Conservation (phyloP, 352 stramenopile species). For the Phytophthora pini region DNA sequence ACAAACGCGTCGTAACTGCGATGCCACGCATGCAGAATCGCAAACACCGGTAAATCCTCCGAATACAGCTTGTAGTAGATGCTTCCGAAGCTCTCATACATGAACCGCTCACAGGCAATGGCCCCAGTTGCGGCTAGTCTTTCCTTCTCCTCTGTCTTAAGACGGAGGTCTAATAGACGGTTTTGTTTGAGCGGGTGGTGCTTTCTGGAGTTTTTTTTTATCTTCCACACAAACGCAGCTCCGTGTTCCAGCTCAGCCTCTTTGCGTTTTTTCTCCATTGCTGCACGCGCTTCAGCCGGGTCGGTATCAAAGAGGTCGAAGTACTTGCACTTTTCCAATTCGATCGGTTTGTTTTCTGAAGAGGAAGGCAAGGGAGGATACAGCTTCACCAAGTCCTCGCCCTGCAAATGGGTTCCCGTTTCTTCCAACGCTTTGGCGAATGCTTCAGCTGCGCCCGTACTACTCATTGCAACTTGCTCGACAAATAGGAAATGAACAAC, state of each 20-base stretch:
- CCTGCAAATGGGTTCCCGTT: not conserved
- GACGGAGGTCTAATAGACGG: conserved; percentile 27
- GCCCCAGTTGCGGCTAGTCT: conserved; percentile 15
- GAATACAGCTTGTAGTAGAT: conserved; percentile 39
- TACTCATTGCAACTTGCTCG: not conserved
- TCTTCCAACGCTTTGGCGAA: not conserved
- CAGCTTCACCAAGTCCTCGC: not conserved
- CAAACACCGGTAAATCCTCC: conserved; percentile 41
- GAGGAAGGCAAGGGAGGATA: not conserved
- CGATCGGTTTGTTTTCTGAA: not conserved
- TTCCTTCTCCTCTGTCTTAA: conserved; percentile 25
- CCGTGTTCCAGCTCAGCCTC: conserved; percentile 7
- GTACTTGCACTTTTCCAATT: conserved; percentile 18
- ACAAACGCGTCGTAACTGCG: conserved; percentile 43
- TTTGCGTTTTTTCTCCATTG: conserved; percentile 3
- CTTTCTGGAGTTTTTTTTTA: conserved; percentile 1
- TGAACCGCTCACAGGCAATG: conserved; percentile 20
- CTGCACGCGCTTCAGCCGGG: conserved; percentile 1
- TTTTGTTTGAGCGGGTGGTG: conserved; percentile 27
- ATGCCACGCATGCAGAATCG: conserved; percentile 44
- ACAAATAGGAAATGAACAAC: too few relatives aligned
- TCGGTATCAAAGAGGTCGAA: conserved; percentile 29
- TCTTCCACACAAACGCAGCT: conserved; percentile 2
- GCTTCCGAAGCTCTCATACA: conserved; percentile 26
- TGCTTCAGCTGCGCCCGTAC: not conserved